Percentiles rank a stretch among this genome's conserved stretches.
These are phyloP conservation scores for Agrocybe chaxingu DNA, from an alignment of 768 basidiomycete genomes.

Conservation along the genomic window DNA sequence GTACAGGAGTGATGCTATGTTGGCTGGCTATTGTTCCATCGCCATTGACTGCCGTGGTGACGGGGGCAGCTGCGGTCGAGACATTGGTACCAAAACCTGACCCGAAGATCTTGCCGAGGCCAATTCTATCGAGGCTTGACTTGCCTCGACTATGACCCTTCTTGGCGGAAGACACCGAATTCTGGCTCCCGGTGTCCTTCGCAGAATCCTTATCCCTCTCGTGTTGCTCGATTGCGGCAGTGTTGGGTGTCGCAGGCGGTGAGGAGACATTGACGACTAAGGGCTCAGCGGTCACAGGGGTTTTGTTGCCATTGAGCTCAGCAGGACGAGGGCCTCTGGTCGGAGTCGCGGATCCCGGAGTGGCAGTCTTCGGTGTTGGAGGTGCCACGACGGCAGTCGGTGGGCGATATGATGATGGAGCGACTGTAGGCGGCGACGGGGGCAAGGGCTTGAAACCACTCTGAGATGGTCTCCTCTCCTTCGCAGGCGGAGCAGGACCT, in stretches of 20 bases:
- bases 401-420: conserved; percentile 18
- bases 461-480: conserved; percentile 31
- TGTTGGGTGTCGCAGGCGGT: conserved; percentile 33
- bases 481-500: conserved; percentile 13
- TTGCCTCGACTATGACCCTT: conserved; percentile 65
- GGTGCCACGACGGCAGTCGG: conserved; percentile 6
- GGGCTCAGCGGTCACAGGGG: conserved; percentile 24
- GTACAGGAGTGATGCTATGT: conserved; percentile 12
- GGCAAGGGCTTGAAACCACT: conserved; percentile 31
- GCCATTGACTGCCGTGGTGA: conserved; percentile 23
- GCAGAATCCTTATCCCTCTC: conserved; percentile 26
- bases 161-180: conserved; percentile 25
- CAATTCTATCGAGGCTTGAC: conserved; percentile 74
- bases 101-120: conserved; percentile 73
- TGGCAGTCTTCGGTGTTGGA: neutral
- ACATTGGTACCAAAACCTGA: conserved; percentile 23
- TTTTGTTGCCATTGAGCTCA: conserved; percentile 17
- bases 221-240: conserved; percentile 12
- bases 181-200: conserved; percentile 31
- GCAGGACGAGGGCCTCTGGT: conserved; percentile 7
- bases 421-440: conserved; percentile 18
- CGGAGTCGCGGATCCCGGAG: conserved; percentile 5
- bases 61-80: conserved; percentile 21
- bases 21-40: conserved; percentile 14
- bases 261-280: conserved; percentile 32